Evolutionary conservation across 2,329 filamentous ascomycete genomes (phyloP), one percentile per base, ranked within the genome.

Genomic region (Nigrospora osmanthi): DNA sequence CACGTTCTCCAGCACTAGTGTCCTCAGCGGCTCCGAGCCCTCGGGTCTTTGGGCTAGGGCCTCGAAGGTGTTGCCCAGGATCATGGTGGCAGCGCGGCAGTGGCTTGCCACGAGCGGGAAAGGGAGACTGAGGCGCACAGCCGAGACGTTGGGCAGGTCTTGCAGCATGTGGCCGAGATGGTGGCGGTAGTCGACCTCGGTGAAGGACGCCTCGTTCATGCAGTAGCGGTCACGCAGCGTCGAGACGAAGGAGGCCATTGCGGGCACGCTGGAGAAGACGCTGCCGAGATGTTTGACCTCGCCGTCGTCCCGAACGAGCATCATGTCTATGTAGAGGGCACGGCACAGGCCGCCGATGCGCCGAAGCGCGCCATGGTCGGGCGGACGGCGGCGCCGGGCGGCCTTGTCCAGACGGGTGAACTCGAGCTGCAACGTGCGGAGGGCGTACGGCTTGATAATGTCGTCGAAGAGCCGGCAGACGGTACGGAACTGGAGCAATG

Each of bases 261-360:
- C 64, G 2, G 69, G 68, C n/a, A 75, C 58, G 4, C 60, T 59
- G 15, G 62, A 56, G 51, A 77, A 75, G 40, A 73, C 62, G 33
- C 67, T 62, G 17, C 62, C 60, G n/a, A 77, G 62, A 44, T 69
- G 70, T 16, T 65, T 63, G 30, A 75, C 69, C 54, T 77, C 74
- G 75, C 73, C 54, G 43, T 75, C 71, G 52, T 77, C 73, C 51
- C 73, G 67, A 34, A 77, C 57, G 14, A 75, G 65, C 70, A 73
- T 75, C 55, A 77, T 58, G 52, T 78, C 73, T 40, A 77, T 62
- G 47, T 71, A 73, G 5, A 78, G 52, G 30, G 70, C 68, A 51
- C 68, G 68, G 62, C 71, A 73, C n/a, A 71, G 60, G 30, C 65
- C 62, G 3, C 70, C 72, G 41, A 74, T 63, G 3, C 66, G 68